Conservation (phyloP, 2,329 filamentous ascomycete species). For the Trichoderma atroviride region DNA sequence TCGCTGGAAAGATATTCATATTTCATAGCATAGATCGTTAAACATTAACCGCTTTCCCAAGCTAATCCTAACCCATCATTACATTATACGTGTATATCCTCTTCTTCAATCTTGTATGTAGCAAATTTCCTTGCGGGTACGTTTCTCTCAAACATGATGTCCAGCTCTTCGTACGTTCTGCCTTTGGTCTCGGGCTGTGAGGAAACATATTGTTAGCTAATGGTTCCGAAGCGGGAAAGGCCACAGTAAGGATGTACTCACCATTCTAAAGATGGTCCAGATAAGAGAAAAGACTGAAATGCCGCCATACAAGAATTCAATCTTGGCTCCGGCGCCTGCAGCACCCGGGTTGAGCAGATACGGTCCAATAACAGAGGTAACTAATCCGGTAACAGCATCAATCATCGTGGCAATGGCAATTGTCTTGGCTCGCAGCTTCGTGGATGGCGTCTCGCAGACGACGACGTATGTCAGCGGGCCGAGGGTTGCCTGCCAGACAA, state of each 20-base stretch:
- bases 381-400: slow-evolving; percentile 13
- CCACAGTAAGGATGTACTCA: neutral
- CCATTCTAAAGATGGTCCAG: slow-evolving; percentile 24
- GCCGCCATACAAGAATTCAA: slow-evolving; percentile 24
- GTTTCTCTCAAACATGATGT: slow-evolving; percentile 39
- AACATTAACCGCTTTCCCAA: neutral
- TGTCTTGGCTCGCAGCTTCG: slow-evolving; percentile 57
- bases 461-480: slow-evolving; percentile 58
- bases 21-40: neutral
- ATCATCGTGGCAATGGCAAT: slow-evolving; percentile 37
- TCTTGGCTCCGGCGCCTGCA: slow-evolving; percentile 22
- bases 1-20: neutral
- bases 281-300: slow-evolving; percentile 23
- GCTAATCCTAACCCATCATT: neutral
- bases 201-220: neutral
- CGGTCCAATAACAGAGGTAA: slow-evolving; percentile 23
- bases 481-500: slow-evolving; percentile 57
- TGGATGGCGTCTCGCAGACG: slow-evolving; percentile 56
- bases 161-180: slow-evolving; percentile 48
- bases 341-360: slow-evolving; percentile 24
- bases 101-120: slow-evolving; percentile 16
- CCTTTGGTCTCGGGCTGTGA: slow-evolving; percentile 54
- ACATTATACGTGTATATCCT: slow-evolving; percentile 8
- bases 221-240: neutral
- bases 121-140: slow-evolving; percentile 40